Percentiles rank a stretch among this genome's conserved stretches.
These are phyloP conservation scores for Abortiporus biennis DNA, from an alignment of 1,284 basidiomycete species.

Conservation along the genomic window DNA sequence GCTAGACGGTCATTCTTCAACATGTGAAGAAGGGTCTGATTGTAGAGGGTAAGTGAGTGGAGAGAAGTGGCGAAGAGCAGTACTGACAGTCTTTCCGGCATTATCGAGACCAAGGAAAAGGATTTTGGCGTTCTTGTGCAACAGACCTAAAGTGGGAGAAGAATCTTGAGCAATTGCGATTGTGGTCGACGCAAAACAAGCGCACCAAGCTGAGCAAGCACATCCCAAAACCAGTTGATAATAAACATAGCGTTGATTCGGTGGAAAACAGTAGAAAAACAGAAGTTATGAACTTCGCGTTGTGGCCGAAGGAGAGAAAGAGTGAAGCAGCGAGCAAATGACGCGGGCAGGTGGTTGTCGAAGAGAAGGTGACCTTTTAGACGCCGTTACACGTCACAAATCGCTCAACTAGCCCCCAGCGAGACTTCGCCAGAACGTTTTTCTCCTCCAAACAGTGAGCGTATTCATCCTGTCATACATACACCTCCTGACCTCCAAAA, in stretches of 20 bases:
- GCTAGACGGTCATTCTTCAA: slow-evolving; percentile 99
- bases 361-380: background rate
- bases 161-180: slow-evolving; percentile 3
- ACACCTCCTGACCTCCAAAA: too few relatives aligned
- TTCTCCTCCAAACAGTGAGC: background rate
- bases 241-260: slow-evolving; percentile 62
- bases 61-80: background rate
- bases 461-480: background rate
- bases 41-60: slow-evolving; percentile 3
- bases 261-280: slow-evolving; percentile 19
- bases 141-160: slow-evolving; percentile 62
- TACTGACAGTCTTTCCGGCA: slow-evolving; percentile 92
- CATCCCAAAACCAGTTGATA: slow-evolving; percentile 93
- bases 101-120: slow-evolving; percentile 98
- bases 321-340: slow-evolving; percentile 1
- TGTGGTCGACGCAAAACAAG: too few relatives aligned
- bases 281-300: background rate
- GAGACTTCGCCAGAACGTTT: background rate
- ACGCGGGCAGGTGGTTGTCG: slow-evolving; percentile 1
- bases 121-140: slow-evolving; percentile 99
- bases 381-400: background rate
- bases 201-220: slow-evolving; percentile 86
- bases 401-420: background rate
- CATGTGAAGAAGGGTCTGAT: slow-evolving; percentile 99
- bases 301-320: background rate